phyloP scores from a whole-genome alignment of 2,329 filamentous ascomycete genomes.

The Monilinia fructicola region DNA sequence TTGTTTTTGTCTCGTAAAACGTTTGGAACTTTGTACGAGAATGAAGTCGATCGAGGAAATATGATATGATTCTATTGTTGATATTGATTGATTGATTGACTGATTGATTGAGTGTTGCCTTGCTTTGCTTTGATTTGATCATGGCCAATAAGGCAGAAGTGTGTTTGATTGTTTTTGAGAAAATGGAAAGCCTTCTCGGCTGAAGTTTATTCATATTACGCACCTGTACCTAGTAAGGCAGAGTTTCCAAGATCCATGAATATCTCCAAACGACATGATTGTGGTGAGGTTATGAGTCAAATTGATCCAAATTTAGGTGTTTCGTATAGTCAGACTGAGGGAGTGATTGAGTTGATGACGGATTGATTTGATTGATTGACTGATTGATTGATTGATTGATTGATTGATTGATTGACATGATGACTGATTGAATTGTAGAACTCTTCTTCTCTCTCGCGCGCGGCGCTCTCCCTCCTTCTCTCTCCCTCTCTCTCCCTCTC shows the following conservation, averaged over 20 bases:
- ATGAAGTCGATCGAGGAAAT: not conserved
- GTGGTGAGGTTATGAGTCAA: slow-evolving; percentile 14
- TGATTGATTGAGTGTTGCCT: not conserved
- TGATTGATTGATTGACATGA: too few relatives aligned
- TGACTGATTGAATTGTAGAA: too few relatives aligned
- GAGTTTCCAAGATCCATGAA: too few relatives aligned
- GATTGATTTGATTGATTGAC: not conserved
- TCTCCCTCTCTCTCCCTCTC: too few relatives aligned
- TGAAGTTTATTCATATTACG: not conserved
- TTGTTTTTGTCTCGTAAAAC: not conserved
- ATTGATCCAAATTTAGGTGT: not conserved
- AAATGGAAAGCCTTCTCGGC: not conserved
- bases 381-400: too few relatives aligned
- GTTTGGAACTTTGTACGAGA: not conserved
- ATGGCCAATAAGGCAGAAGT: not conserved
- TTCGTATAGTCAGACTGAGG: not conserved
- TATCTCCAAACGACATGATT: not conserved
- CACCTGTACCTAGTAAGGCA: not conserved
- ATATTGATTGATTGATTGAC: too few relatives aligned
- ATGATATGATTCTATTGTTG: not conserved
- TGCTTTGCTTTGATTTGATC: not conserved
- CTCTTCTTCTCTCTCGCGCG: not conserved
- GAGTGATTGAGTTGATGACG: not conserved
- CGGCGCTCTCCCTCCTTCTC: too few relatives aligned
- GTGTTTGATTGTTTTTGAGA: not conserved